Evolutionary conservation across 2,329 filamentous ascomycete species (phyloP).

Genomic region (Phoma sp.): DNA sequence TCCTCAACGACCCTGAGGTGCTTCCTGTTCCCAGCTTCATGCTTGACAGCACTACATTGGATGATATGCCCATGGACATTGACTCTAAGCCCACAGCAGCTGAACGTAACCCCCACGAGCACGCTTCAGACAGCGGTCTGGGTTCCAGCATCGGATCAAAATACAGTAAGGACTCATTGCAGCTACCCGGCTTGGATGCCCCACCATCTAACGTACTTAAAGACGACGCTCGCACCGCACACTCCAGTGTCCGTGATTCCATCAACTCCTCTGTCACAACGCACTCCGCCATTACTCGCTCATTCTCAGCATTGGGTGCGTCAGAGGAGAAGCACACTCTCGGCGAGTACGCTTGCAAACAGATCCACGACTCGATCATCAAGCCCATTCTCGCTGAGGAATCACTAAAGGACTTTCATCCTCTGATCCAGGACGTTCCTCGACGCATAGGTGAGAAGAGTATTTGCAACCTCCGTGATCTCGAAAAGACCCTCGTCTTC

Average conservation of each 20-base stretch:
- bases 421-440: conserved; percentile 79
- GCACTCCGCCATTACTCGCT: conserved; percentile 54
- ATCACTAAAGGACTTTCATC: conserved; percentile 79
- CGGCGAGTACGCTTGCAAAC: conserved; percentile 72
- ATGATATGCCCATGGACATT: conserved; percentile 48
- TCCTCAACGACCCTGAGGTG: conserved; percentile 58
- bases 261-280: conserved; percentile 48
- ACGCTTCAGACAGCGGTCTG: conserved; percentile 86
- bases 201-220: conserved; percentile 45
- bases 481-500: conserved; percentile 92
- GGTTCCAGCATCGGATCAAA: conserved; percentile 76
- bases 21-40: conserved; percentile 57
- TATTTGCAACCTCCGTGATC: conserved; percentile 88
- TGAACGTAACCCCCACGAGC: conserved; percentile 61
- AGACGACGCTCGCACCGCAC: conserved; percentile 42
- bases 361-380: conserved; percentile 82
- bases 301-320: conserved; percentile 50
- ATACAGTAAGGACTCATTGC: conserved; percentile 45
- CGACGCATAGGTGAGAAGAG: conserved; percentile 81
- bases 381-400: conserved; percentile 76
- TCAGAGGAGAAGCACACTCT: conserved; percentile 63
- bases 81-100: conserved; percentile 50
- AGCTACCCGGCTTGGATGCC: conserved; percentile 24
- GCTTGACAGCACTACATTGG: conserved; percentile 47
- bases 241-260: conserved; percentile 44